Evolutionary conservation across 2,329 filamentous ascomycete species (phyloP).

Genomic region (Fusarium succisae): DNA sequence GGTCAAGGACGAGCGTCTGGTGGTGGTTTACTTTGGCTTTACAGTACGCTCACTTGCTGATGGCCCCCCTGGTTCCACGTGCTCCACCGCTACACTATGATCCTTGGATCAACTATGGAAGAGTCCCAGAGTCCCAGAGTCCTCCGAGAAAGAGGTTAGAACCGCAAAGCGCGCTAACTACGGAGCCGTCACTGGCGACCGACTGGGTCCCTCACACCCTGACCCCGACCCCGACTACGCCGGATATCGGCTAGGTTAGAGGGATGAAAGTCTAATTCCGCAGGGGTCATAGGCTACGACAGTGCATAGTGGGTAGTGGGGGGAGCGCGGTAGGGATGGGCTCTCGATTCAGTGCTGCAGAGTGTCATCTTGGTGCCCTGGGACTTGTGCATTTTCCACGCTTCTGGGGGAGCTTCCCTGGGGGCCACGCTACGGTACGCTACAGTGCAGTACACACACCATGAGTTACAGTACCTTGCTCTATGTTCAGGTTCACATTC

Average conservation of each 20-base stretch:
- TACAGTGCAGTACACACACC: conserved; percentile 2
- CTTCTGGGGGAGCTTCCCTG: conserved; percentile 24
- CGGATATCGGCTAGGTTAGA: conserved; percentile 40
- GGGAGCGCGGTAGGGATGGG: conserved; percentile 1
- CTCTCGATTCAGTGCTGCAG: conserved; percentile 22
- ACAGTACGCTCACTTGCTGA: not conserved
- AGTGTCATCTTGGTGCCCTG: conserved; percentile 24
- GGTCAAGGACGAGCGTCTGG: conserved; percentile 14
- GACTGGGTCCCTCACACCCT: not conserved
- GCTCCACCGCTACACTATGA: conserved; percentile 23
- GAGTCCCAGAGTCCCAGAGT: not conserved
- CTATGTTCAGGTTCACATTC: not conserved
- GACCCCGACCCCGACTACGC: conserved; percentile 23
- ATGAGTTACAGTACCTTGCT: not conserved
- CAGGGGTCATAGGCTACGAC: conserved; percentile 16
- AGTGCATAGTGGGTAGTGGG: conserved; percentile 5
- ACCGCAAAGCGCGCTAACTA: conserved; percentile 22
- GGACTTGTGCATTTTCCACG: conserved; percentile 17
- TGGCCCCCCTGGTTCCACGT: conserved; percentile 31
- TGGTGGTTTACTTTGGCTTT: conserved; percentile 23
- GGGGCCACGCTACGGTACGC: not conserved
- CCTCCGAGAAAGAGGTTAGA: not conserved
- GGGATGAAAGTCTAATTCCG: conserved; percentile 38
- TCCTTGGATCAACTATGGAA: conserved; percentile 2
- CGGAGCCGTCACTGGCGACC: conserved; percentile 1